phyloP scores from a whole-genome alignment of 129 eudicot species.

The Smallanthus sonchifolius region DNA sequence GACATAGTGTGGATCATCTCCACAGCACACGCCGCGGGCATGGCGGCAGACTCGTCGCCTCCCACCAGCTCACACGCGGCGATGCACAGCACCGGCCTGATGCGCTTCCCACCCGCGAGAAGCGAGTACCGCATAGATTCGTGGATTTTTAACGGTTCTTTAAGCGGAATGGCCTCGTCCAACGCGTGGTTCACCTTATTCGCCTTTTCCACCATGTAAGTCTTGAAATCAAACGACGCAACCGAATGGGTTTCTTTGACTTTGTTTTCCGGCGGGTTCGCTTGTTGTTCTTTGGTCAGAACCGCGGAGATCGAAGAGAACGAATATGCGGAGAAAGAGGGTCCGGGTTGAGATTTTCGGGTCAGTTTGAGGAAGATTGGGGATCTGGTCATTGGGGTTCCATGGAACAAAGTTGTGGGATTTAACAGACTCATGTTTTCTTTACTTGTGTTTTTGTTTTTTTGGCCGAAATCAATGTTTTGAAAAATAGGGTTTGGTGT shows the following conservation, averaged over 20 bases:
- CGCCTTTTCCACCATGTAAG: conserved; percentile 45
- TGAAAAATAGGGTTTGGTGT: neutral
- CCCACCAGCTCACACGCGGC: conserved; percentile 68
- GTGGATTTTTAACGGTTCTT: conserved; percentile 39
- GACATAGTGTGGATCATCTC: conserved; percentile 75
- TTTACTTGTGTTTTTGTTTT: too few species aligned
- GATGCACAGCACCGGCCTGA: conserved; percentile 56
- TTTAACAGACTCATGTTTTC: conserved; percentile 13
- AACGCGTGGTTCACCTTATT: conserved; percentile 46
- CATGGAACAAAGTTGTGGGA: conserved; percentile 26
- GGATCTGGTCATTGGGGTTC: conserved; percentile 24
- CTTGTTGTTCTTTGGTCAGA: conserved; percentile 29
- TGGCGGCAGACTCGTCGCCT: conserved; percentile 31
- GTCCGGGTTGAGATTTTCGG: conserved; percentile 22
- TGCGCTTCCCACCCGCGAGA: conserved; percentile 67
- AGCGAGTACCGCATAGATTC: conserved; percentile 69
- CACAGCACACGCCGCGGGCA: conserved; percentile 60
- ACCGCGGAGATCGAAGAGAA: conserved; percentile 35
- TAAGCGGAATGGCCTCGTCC: conserved; percentile 32
- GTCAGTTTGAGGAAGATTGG: conserved; percentile 2
- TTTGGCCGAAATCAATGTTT: neutral
- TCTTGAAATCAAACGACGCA: conserved; percentile 33
- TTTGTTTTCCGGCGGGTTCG: conserved; percentile 9
- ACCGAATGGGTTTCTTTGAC: neutral
- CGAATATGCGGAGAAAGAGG: neutral